phyloP scores from a whole-genome alignment of 164 flowering plant species.

The Vitis labrusca region DNA sequence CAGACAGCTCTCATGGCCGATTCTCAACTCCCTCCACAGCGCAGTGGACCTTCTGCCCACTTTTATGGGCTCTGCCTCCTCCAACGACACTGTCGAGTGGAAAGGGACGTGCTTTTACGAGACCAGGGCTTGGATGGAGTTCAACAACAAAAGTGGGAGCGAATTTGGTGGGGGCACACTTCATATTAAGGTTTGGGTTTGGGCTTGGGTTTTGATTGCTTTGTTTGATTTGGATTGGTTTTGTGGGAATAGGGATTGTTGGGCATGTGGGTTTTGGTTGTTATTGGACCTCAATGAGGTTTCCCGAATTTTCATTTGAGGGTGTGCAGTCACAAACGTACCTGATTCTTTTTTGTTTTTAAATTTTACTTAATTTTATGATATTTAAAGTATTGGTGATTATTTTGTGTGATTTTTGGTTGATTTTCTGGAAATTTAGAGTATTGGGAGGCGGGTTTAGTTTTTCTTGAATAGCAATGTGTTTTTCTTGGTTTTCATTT shows the following conservation, averaged over 20 bases:
- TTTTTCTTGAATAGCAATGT: too few species aligned
- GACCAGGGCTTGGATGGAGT: conserved; percentile 83
- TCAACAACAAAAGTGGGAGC: conserved; percentile 64
- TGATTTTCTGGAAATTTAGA: too few species aligned
- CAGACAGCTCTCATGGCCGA: conserved; percentile 69
- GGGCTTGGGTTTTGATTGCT: conserved; percentile 36
- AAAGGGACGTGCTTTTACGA: conserved; percentile 89
- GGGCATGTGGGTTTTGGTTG: too few species aligned
- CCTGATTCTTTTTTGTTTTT: neutral
- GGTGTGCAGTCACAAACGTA: neutral
- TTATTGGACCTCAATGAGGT: neutral
- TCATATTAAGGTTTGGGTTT: conserved; percentile 61
- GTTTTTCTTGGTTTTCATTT: too few species aligned
- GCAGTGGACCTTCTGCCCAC: conserved; percentile 73
- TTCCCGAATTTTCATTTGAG: neutral
- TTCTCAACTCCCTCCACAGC: conserved; percentile 52
- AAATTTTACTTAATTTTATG: neutral
- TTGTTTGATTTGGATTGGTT: neutral
- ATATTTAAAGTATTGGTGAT: neutral
- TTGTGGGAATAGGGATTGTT: neutral
- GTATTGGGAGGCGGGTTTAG: too few species aligned
- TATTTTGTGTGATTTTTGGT: neutral
- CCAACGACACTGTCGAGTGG: conserved; percentile 53
- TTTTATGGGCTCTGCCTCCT: conserved; percentile 75
- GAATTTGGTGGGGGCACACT: conserved; percentile 94